Evolutionary conservation across 2,329 filamentous ascomycete species (phyloP).

Genomic region (Xylariaceae sp.): DNA sequence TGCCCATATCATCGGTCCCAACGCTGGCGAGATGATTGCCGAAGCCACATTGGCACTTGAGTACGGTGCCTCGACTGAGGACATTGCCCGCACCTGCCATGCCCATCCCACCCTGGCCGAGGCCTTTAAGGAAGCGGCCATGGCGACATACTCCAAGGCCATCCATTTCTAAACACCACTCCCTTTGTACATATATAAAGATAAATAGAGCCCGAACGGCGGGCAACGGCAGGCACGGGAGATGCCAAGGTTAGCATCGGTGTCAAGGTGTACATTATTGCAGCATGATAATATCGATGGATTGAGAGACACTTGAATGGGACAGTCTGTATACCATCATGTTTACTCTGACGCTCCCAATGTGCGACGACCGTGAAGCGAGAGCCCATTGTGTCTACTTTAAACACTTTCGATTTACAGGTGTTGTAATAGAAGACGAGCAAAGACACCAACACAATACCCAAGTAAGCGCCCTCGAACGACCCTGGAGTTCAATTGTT

Average conservation of each 20-base stretch:
- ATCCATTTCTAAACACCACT: conserved; percentile 75
- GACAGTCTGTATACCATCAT: not conserved
- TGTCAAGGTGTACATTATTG: conserved; percentile 36
- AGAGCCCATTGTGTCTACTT: too few relatives aligned
- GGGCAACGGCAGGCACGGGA: conserved; percentile 10
- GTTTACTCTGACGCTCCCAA: not conserved
- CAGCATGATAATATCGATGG: conserved; percentile 25
- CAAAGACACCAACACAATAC: too few relatives aligned
- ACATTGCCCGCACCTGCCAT: conserved; percentile 91
- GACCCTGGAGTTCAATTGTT: too few relatives aligned
- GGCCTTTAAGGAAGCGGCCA: conserved; percentile 99
- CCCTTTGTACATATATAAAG: conserved; percentile 27
- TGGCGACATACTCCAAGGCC: conserved; percentile 92
- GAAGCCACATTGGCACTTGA: conserved; percentile 93
- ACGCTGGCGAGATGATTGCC: conserved; percentile 98
- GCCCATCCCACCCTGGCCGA: conserved; percentile 94
- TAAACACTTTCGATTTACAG: too few relatives aligned
- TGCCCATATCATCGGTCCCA: conserved; percentile 93
- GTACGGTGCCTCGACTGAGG: conserved; percentile 93
- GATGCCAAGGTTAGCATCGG: conserved; percentile 28
- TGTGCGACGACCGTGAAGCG: too few relatives aligned
- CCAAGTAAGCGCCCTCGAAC: too few relatives aligned
- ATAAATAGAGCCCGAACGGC: conserved; percentile 8
- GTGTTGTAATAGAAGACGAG: too few relatives aligned
- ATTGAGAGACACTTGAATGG: conserved; percentile 9